A percentile compares a stretch with the other conserved stretches of the same genome.
These are phyloP conservation scores for Amylocarpus encephaloides DNA, from an alignment of 2,329 filamentous ascomycete genomes.

Conservation along the genomic window DNA sequence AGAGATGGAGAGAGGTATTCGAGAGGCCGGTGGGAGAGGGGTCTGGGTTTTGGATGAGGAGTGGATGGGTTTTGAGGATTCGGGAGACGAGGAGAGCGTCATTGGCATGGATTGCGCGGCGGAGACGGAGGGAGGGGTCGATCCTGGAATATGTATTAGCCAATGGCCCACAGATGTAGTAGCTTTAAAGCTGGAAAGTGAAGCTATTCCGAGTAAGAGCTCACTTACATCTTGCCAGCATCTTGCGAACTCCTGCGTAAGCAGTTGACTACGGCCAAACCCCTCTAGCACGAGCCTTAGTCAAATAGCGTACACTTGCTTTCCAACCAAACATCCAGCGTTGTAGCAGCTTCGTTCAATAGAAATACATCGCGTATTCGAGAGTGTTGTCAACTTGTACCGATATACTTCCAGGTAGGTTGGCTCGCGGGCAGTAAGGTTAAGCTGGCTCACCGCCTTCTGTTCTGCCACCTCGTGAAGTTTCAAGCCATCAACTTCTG, in stretches of 20 bases:
- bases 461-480: too few relatives aligned
- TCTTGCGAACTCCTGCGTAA: background rate
- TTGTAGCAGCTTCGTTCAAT: too few relatives aligned
- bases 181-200: background rate
- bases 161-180: background rate
- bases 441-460: too few relatives aligned
- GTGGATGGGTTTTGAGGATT: constrained; percentile 67
- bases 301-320: too few relatives aligned
- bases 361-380: too few relatives aligned
- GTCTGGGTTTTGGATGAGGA: constrained; percentile 73
- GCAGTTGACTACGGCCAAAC: too few relatives aligned
- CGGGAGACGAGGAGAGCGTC: constrained; percentile 62
- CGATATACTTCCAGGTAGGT: too few relatives aligned
- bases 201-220: constrained; percentile 1
- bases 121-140: constrained; percentile 67
- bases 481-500: too few relatives aligned
- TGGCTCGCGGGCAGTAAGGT: too few relatives aligned
- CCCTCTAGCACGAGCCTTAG: too few relatives aligned
- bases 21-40: constrained; percentile 55
- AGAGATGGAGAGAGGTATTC: constrained; percentile 80
- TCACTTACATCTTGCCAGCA: constrained; percentile 12
- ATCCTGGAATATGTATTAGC: constrained; percentile 51
- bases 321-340: too few relatives aligned
- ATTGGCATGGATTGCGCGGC: constrained; percentile 76
- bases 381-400: too few relatives aligned